Base-by-base conservation (phyloP, 2,329 filamentous ascomycete species). In the Fusarium concolor region DNA sequence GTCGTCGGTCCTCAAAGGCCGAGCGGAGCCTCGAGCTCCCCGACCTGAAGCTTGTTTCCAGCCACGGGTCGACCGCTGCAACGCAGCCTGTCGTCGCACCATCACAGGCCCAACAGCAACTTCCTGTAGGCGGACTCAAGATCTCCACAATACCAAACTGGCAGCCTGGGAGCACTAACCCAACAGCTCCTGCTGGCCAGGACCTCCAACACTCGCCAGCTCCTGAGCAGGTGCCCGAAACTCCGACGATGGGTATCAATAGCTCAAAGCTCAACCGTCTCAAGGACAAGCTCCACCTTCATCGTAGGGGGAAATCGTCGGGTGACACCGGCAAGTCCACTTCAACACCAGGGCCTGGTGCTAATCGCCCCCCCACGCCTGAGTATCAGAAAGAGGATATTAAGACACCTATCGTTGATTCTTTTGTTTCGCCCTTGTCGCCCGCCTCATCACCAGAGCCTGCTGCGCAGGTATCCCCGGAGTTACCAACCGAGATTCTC, bases 11-110 rank as follows among this genome's bases (percentile, higher is more conserved):
- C 15, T 76, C 82, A 26, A 87, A 84, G 72, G 79, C 79, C 55
- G 83, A 86, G 54, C 79, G 79, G 52, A 81, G 76, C 62, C 73
- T 84, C 33, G 80, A 83, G 45, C 79, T 87, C 6, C 76, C 84
- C 10, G 80, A 83, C 57, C 80, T 87, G 50, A 84, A 83, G 61
- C 77, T 87, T 54, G 73, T 81, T 47, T 71, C 76, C 39, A 86
- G 83, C 56, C 80, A 86, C 75, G 84, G 84, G 37, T 86, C 84
- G 20, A 86, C 85, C 6, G 81, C 80, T 18, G 77, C 79, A 37
- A 71, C 71, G 22, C 71, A 73, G 39, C 44, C 67, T 39, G 37
- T 26, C 24, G 49, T 56, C 38, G 49, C 54, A 53, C 52, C 55
- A 53, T 46, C 64, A 41, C 66, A 66, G 53, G 54, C 46, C 20